Percentiles rank a stretch among this genome's conserved stretches.
These are phyloP conservation scores for Fragaria nilgerrensis DNA, from an alignment of 306 rosid genomes.

Conservation along the genomic window DNA sequence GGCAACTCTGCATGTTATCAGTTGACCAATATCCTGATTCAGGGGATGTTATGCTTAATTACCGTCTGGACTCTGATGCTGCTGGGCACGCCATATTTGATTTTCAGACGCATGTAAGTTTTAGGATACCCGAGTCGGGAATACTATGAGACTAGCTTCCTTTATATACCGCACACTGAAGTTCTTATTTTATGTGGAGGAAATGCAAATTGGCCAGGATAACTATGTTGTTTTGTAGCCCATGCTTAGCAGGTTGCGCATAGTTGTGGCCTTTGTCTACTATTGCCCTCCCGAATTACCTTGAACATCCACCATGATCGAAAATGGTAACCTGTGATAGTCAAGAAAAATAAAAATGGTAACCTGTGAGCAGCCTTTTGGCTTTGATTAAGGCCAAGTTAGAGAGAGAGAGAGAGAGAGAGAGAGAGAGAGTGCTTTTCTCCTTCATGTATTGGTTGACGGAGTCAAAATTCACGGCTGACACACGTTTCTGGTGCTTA, in stretches of 20 bases:
- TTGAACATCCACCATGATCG: not conserved
- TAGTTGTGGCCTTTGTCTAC: slow-evolving; percentile 1
- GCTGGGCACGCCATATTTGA: not conserved
- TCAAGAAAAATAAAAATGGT: no score
- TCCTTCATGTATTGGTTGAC: no score
- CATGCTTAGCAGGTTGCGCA: not conserved
- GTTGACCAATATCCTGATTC: not conserved
- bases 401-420: no score
- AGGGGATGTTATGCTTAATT: not conserved
- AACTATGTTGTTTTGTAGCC: not conserved
- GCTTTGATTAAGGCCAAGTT: no score
- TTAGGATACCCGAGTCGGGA: not conserved
- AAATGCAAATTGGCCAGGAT: not conserved
- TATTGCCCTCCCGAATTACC: not conserved
- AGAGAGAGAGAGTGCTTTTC: no score
- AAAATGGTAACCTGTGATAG: no score
- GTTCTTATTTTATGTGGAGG: not conserved
- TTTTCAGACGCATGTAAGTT: fast-evolving
- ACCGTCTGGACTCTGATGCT: not conserved
- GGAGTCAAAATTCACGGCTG: no score
- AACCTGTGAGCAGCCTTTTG: no score
- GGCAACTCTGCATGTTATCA: slow-evolving; percentile 4
- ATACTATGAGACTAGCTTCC: not conserved
- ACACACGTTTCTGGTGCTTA: no score
- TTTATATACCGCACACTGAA: not conserved